A percentile compares a stretch with the other conserved stretches of the same genome.
These are phyloP conservation scores for Moniliella sp. DNA, from an alignment of 1,284 basidiomycete species.

Conservation along the genomic window DNA sequence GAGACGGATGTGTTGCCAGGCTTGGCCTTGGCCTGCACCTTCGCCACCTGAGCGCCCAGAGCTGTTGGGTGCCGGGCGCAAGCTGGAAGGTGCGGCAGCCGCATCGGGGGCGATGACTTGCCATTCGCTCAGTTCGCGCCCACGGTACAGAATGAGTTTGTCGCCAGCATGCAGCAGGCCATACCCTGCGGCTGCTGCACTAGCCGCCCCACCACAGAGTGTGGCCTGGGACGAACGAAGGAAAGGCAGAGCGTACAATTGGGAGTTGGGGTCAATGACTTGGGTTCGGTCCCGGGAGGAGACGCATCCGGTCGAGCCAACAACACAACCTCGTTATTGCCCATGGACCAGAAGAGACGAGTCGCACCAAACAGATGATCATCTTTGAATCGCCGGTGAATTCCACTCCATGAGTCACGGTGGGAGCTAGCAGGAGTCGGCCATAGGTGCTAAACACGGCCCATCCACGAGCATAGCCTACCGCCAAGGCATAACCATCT, in stretches of 20 bases:
- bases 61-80: too few relatives aligned
- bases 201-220: too few relatives aligned
- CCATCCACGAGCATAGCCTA: slow-evolving; percentile 74
- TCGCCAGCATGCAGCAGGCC: slow-evolving; percentile 90
- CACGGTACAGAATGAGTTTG: slow-evolving; percentile 76
- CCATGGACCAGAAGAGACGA: slow-evolving; percentile 26
- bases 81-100: too few relatives aligned
- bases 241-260: slow-evolving; percentile 53
- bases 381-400: slow-evolving; percentile 41
- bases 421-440: slow-evolving; percentile 50
- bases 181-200: slow-evolving; percentile 78
- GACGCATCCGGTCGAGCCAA: slow-evolving; percentile 4
- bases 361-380: slow-evolving; percentile 59
- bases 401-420: slow-evolving; percentile 45
- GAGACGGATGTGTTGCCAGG: slow-evolving; percentile 83
- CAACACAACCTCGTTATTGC: slow-evolving; percentile 17
- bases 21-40: too few relatives aligned
- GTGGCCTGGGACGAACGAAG: slow-evolving; percentile 77
- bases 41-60: too few relatives aligned
- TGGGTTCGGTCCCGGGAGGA: too few relatives aligned
- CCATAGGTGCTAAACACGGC: slow-evolving; percentile 81
- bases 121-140: slow-evolving; percentile 90
- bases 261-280: slow-evolving; percentile 4
- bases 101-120: slow-evolving; percentile 99
- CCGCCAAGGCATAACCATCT: slow-evolving; percentile 94